Percentiles rank a stretch among this genome's conserved stretches.
Evolutionary conservation across 306 rosid species (phyloP).

Genomic region (Prunus campanulata): DNA sequence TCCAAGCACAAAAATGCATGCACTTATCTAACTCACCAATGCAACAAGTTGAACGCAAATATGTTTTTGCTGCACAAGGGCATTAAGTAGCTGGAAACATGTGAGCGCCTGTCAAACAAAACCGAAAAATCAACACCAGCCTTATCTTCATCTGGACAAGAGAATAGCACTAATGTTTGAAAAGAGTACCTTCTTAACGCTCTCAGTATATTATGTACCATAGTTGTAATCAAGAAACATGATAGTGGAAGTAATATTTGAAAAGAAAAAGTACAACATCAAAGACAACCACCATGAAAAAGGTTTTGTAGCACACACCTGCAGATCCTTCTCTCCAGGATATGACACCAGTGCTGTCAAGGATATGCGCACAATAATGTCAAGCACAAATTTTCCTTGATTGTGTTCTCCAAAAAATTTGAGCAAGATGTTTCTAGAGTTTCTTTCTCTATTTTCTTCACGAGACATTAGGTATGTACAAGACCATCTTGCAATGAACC

Average conservation of each 20-base stretch:
- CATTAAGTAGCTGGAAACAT: conserved; percentile 75
- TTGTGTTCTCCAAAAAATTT: conserved; percentile 72
- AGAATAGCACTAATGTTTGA: background rate
- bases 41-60: conserved; percentile 77
- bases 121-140: conserved; percentile 11
- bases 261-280: conserved; percentile 2
- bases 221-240: conserved; percentile 8
- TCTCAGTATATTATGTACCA: conserved; percentile 8
- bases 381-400: conserved; percentile 84
- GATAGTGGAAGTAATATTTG: conserved; percentile 7
- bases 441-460: conserved; percentile 43
- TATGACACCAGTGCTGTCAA: conserved; percentile 64
- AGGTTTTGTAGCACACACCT: conserved; percentile 52
- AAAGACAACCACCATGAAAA: conserved; percentile 17
- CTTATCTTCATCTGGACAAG: conserved; percentile 11
- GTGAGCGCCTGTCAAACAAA: conserved; percentile 62
- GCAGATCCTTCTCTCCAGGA: conserved; percentile 90
- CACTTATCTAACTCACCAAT: conserved; percentile 58
- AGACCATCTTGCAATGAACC: conserved; percentile 99
- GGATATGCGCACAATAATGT: conserved; percentile 77
- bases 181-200: background rate
- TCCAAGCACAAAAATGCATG: conserved; percentile 8
- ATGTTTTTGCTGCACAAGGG: conserved; percentile 83
- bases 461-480: conserved; percentile 79
- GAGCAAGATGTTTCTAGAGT: conserved; percentile 50